Evolutionary conservation across 495 filamentous ascomycete genomes (phyloP).

Genomic region (Cercophora scortea): DNA sequence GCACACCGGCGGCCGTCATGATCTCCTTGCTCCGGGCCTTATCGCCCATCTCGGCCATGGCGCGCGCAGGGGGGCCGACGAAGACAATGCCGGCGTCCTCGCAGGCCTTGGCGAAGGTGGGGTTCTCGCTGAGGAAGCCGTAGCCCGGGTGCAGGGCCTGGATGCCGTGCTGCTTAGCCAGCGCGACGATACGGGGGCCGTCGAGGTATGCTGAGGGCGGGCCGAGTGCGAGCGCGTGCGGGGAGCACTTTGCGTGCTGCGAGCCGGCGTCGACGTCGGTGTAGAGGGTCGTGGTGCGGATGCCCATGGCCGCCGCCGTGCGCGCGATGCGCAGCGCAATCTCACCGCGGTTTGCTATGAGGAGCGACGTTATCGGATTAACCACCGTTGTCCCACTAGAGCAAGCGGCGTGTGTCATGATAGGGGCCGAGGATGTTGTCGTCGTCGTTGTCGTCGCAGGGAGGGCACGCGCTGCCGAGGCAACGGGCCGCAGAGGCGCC

Average conservation of each 20-base stretch:
- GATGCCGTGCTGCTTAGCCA: constrained; percentile 78
- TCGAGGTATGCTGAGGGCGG: constrained; percentile 82
- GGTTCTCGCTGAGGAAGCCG: constrained; percentile 95
- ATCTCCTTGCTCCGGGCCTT: constrained; percentile 90
- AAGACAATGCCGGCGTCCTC: constrained; percentile 88
- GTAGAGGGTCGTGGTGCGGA: constrained; percentile 89
- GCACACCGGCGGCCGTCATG: constrained; percentile 87
- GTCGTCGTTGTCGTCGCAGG: neutral
- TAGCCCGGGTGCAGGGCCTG: constrained; percentile 93
- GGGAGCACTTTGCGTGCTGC: constrained; percentile 82
- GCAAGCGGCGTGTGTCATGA: constrained; percentile 17
- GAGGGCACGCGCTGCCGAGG: no score
- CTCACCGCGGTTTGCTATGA: constrained; percentile 96
- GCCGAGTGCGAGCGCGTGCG: constrained; percentile 75
- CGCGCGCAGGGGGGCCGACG: constrained; percentile 84
- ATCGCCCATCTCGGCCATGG: constrained; percentile 96
- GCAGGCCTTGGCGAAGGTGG: constrained; percentile 80
- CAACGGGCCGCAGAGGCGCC: neutral
- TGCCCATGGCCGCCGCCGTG: constrained; percentile 81
- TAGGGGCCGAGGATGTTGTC: constrained; percentile 1
- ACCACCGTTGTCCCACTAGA: constrained; percentile 21
- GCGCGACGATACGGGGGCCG: constrained; percentile 80
- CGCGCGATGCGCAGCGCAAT: constrained; percentile 89
- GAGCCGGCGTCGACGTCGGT: constrained; percentile 83
- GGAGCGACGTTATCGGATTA: constrained; percentile 66